A percentile compares a stretch with the other conserved stretches of the same genome.
These are phyloP conservation scores for Xerocomellus dryophilus DNA, from an alignment of 768 basidiomycete species.

Conservation along the genomic window DNA sequence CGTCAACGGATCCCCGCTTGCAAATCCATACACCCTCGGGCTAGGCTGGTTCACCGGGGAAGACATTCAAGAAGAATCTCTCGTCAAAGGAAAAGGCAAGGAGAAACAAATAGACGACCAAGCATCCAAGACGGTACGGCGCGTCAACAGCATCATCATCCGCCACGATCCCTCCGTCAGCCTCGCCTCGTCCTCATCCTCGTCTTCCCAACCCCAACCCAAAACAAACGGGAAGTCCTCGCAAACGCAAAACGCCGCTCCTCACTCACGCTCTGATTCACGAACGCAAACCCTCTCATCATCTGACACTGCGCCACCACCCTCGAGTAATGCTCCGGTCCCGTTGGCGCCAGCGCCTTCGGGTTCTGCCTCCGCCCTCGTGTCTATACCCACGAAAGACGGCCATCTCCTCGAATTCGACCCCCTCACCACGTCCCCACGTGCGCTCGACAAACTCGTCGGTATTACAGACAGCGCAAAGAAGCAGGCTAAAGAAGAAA, in stretches of 20 bases:
- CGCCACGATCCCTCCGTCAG: conserved; percentile 54
- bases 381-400: conserved; percentile 77
- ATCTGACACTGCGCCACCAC: not conserved
- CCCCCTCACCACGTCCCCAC: conserved; percentile 70
- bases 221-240: conserved; percentile 18
- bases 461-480: conserved; percentile 81
- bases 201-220: conserved; percentile 23
- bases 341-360: not conserved
- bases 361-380: conserved; percentile 50
- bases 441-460: conserved; percentile 68
- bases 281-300: conserved; percentile 20
- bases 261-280: conserved; percentile 45
- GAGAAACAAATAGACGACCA: conserved; percentile 14
- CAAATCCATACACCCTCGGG: conserved; percentile 72
- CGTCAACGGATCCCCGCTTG: conserved; percentile 77
- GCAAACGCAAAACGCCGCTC: conserved; percentile 15
- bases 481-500: conserved; percentile 76
- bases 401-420: conserved; percentile 85
- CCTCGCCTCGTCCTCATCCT: conserved; percentile 31
- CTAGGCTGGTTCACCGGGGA: conserved; percentile 52
- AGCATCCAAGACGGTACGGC: conserved; percentile 24
- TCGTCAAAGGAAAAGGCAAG: conserved; percentile 22
- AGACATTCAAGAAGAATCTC: conserved; percentile 24
- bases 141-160: conserved; percentile 61
- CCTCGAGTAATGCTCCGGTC: not conserved